Base-by-base conservation (phyloP, 805 yeast genomes). In the Candida loeiensis region DNA sequence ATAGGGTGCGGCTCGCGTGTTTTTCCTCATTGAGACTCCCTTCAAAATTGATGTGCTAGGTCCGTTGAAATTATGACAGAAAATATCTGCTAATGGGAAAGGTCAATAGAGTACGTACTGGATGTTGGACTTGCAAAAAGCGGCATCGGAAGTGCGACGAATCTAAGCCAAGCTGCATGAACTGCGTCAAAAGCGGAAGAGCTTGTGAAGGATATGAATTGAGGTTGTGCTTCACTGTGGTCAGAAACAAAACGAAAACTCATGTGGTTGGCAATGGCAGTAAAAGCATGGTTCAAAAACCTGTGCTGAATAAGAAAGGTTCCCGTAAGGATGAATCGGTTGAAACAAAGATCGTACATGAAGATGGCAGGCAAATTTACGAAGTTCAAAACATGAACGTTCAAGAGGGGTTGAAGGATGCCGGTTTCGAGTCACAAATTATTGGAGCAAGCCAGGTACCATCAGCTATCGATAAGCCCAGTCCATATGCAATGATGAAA, bases 141-240 rank as follows among this genome's bases (percentile, higher is more conserved):
- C 59, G 80, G 40, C 69, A 78, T 43, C 56, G 79, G 39, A 77
- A 77, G 46, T 77, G 82, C 51, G 82, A 76, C 49, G 82, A 77
- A 48, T 63, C 64, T 2, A 74, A 71, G 44, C 82, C 82, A 2
- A 46, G 40, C 7, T 77, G 82, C 52, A 54, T 58, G 28, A 77
- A 75, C 49, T 77, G 82, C 45, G 15, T 56, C 2, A 64, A 59
- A 19, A 60, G 69, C 2, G 74, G 74, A 1, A 55, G 73, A 22
- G 42, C 39, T 7, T 77, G 82, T 43, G 79, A 64, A 39, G 80
- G 79, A 2, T 77, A 77, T 53, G 74, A 68, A 1, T 43, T 74
- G 5, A 59, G 73, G 41, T 54, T 76, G 4, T 62, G 71, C 3
- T 77, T 77, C 43, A 78, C 73, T 46, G 77, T 29, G 4, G 16